Evolutionary conservation across 805 yeast genomes (phyloP).

Genomic region (Hanseniaspora thailandica): DNA sequence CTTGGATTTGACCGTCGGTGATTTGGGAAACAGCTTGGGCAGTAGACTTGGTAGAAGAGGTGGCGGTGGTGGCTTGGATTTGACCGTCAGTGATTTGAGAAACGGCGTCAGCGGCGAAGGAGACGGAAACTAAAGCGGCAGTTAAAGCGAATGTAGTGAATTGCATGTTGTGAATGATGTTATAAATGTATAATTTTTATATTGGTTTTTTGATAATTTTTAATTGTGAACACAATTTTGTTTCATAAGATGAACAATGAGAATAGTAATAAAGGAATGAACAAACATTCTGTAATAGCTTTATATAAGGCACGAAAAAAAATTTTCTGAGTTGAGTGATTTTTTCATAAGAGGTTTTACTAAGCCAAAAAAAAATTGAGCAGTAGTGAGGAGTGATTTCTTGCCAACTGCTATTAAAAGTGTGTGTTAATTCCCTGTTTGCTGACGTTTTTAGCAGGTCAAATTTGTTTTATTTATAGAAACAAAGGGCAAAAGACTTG

Average conservation of each 20-base stretch:
- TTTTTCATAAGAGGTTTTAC: too few relatives aligned
- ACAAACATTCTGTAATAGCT: too few relatives aligned
- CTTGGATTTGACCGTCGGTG: constrained; percentile 38
- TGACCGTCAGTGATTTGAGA: constrained; percentile 26
- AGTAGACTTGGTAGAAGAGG: constrained; percentile 25
- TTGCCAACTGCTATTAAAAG: too few relatives aligned
- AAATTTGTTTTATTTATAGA: not conserved
- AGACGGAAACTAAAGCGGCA: constrained; percentile 48
- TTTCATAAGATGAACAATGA: too few relatives aligned
- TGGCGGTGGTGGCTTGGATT: constrained; percentile 23
- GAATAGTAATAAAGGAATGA: too few relatives aligned
- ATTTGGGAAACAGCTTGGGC: constrained; percentile 30
- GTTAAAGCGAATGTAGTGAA: constrained; percentile 42
- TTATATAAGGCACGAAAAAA: too few relatives aligned
- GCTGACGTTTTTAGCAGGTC: too few relatives aligned
- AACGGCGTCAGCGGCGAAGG: constrained; percentile 34
- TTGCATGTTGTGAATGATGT: constrained; percentile 10
- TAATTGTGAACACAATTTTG: too few relatives aligned
- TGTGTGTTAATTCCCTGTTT: not conserved
- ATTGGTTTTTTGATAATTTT: not conserved
- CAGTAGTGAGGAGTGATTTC: too few relatives aligned
- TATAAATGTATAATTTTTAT: too few relatives aligned
- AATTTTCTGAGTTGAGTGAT: too few relatives aligned
- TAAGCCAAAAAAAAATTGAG: too few relatives aligned
- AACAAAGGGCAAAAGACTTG: not conserved